Conservation (phyloP, 2,329 filamentous ascomycete species). For the Clonostachys chloroleuca region DNA sequence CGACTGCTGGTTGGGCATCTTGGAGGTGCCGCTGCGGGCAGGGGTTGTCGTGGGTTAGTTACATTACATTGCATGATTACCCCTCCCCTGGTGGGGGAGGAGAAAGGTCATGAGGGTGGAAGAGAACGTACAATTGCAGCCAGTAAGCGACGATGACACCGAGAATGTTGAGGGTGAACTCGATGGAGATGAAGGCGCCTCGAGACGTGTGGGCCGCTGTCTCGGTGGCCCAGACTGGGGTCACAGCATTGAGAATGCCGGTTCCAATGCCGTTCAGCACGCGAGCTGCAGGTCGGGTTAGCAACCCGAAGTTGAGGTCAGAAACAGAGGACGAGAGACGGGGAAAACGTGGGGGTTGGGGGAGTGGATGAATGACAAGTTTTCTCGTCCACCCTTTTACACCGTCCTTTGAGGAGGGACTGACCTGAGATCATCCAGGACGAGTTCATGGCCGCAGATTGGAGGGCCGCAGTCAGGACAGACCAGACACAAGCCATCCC, state of each 20-base stretch:
- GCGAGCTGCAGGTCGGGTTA: conserved; percentile 9
- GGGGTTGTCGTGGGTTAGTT: neutral
- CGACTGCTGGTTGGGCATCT: conserved; percentile 52
- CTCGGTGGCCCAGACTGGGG: conserved; percentile 69
- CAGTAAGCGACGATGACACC: conserved; percentile 60
- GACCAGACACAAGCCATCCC: conserved; percentile 53
- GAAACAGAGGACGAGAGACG: neutral
- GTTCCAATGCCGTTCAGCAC: conserved; percentile 58
- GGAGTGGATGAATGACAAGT: too few species aligned
- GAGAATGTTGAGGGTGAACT: conserved; percentile 71
- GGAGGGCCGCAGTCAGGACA: conserved; percentile 56
- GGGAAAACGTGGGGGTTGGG: neutral
- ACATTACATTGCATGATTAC: neutral
- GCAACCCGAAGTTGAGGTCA: neutral
- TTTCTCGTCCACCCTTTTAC: neutral
- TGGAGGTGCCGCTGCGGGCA: conserved; percentile 43
- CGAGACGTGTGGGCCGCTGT: conserved; percentile 63
- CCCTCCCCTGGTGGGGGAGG: neutral
- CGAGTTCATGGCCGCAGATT: conserved; percentile 61
- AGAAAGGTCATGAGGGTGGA: neutral
- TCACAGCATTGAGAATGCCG: conserved; percentile 66
- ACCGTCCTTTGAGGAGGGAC: conserved; percentile 9
- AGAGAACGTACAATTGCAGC: conserved; percentile 39
- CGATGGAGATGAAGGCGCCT: conserved; percentile 65
- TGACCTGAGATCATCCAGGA: conserved; percentile 66